A percentile compares a stretch with the other conserved stretches of the same genome.
Evolutionary conservation across 441 rosid species (phyloP).

Genomic region (Pelargonium citronellum): DNA sequence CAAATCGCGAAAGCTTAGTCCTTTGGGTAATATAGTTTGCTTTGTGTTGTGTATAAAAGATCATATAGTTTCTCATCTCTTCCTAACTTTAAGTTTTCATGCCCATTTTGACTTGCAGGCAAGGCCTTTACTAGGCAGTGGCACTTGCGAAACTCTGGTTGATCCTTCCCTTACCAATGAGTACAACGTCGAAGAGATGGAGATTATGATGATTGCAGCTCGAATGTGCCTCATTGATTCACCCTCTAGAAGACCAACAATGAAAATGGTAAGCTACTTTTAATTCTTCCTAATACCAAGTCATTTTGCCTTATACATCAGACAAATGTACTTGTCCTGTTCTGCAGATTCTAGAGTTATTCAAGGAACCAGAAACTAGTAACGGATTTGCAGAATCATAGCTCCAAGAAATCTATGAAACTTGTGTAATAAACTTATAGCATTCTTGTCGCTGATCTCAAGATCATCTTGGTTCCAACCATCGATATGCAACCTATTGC

Average conservation of each 20-base stretch:
- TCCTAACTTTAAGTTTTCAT: neutral
- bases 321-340: neutral
- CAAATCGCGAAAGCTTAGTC: conserved; percentile 34
- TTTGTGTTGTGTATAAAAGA: neutral
- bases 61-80: neutral
- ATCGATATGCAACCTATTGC: too few relatives aligned
- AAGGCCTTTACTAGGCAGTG: conserved; percentile 28
- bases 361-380: conserved; percentile 32
- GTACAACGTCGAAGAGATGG: conserved; percentile 36
- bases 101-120: conserved; percentile 26
- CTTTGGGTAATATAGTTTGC: conserved; percentile 29
- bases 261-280: conserved; percentile 28
- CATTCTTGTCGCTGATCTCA: neutral
- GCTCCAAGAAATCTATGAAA: neutral
- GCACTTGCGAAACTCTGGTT: conserved; percentile 25
- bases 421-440: neutral
- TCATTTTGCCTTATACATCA: neutral
- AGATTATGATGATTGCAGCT: conserved; percentile 29
- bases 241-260: conserved; percentile 35
- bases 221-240: conserved; percentile 36
- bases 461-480: too few relatives aligned
- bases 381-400: conserved; percentile 15
- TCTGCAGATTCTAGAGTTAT: conserved; percentile 31
- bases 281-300: neutral
- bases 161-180: conserved; percentile 30